Percentiles rank a stretch among this genome's conserved stretches.
Evolutionary conservation across 176 grass and related monocot genomes (phyloP).

Genomic region (Triticum dicoccoides): DNA sequence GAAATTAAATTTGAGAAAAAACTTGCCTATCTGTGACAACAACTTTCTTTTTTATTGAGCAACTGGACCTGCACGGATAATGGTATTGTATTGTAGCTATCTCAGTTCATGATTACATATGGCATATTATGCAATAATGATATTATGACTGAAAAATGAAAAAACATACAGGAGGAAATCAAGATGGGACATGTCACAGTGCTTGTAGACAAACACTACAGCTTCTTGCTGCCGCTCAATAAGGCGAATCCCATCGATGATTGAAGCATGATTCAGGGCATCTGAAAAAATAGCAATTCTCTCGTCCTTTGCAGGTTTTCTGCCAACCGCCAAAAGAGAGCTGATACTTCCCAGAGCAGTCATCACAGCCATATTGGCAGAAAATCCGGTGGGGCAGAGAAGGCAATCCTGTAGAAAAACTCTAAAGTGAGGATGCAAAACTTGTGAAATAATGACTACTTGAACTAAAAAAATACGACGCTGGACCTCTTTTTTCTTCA

Average conservation of each 20-base stretch:
- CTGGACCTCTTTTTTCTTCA: constrained; percentile 73
- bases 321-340: constrained; percentile 50
- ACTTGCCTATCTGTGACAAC: constrained; percentile 85
- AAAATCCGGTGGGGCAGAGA: constrained; percentile 89
- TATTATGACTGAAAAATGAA: constrained; percentile 9
- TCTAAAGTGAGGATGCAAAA: neutral
- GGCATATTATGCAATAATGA: neutral
- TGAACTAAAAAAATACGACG: neutral
- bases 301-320: constrained; percentile 40
- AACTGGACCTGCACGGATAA: constrained; percentile 47
- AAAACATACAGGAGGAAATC: constrained; percentile 72
- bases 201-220: constrained; percentile 71
- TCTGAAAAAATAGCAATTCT: constrained; percentile 87
- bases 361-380: constrained; percentile 83
- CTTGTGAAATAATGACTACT: neutral
- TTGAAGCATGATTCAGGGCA: constrained; percentile 88
- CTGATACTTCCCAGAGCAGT: constrained; percentile 64
- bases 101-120: neutral
- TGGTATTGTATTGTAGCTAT: neutral
- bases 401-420: constrained; percentile 60
- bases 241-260: constrained; percentile 85
- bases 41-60: constrained; percentile 76
- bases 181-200: constrained; percentile 81
- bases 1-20: constrained; percentile 9
- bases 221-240: constrained; percentile 62